Conservation (phyloP, 768 basidiomycete species). For the Termitomyces sp. region DNA sequence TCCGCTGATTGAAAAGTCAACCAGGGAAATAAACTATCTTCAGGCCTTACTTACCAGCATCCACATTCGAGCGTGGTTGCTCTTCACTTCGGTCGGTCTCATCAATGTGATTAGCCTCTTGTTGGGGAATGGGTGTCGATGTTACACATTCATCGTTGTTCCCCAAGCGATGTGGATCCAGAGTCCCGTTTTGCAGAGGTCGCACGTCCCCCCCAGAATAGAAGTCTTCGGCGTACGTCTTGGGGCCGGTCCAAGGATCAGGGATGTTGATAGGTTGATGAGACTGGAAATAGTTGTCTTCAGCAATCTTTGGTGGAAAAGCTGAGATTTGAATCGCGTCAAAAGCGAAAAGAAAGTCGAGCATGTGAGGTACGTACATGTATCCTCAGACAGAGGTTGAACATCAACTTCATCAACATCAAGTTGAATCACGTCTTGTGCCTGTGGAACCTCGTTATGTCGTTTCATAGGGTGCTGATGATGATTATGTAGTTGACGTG, state of each 20-base stretch:
- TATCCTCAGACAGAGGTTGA: conserved; percentile 29
- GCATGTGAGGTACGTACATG: conserved; percentile 20
- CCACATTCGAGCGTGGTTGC: conserved; percentile 2
- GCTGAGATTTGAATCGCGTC: conserved; percentile 1
- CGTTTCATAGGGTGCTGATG: background rate
- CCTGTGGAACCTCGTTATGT: background rate
- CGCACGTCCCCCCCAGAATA: conserved; percentile 26
- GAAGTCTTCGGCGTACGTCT: conserved; percentile 30
- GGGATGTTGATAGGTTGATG: conserved; percentile 23
- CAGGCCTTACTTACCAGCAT: conserved; percentile 9
- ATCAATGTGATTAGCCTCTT: background rate
- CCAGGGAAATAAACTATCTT: background rate
- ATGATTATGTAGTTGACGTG: background rate
- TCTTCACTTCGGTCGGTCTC: background rate
- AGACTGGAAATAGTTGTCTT: conserved; percentile 9
- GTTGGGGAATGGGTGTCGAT: conserved; percentile 1
- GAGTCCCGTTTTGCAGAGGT: background rate
- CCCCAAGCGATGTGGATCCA: conserved; percentile 5
- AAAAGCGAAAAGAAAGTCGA: background rate
- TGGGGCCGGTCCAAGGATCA: conserved; percentile 31
- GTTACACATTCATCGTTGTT: conserved; percentile 6
- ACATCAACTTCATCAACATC: conserved; percentile 5
- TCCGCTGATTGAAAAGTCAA: background rate
- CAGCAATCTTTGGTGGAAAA: background rate
- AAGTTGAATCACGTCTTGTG: background rate